Evolutionary conservation across 176 grass and related monocot genomes (phyloP).

Genomic region (Zea mays): DNA sequence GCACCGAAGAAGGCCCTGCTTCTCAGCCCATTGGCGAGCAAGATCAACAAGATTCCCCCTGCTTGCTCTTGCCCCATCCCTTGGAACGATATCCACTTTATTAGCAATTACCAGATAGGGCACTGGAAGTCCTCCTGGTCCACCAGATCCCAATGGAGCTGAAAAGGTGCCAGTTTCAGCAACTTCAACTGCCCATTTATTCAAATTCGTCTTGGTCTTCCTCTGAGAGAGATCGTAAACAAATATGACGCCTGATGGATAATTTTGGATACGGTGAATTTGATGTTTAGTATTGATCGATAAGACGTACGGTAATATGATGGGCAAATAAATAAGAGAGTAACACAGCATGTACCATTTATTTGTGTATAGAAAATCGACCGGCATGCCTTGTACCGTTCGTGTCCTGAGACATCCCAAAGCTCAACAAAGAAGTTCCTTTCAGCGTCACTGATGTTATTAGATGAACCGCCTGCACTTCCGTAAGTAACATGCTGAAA

Average conservation of each 20-base stretch:
- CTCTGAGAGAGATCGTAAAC: conserved; percentile 88
- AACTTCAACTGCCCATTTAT: conserved; percentile 88
- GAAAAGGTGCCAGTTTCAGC: conserved; percentile 75
- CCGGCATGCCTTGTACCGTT: conserved; percentile 82
- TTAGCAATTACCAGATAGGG: conserved; percentile 94
- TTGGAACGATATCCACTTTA: conserved; percentile 72
- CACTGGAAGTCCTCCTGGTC: conserved; percentile 94
- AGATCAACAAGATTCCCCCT: conserved; percentile 84
- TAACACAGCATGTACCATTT: conserved; percentile 54
- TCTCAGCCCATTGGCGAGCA: conserved; percentile 89
- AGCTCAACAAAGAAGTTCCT: conserved; percentile 95
- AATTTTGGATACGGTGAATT: conserved; percentile 37
- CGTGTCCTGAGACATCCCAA: conserved; percentile 94
- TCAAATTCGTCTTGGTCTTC: conserved; percentile 86
- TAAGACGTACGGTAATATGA: background rate
- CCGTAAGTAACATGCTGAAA: conserved; percentile 86
- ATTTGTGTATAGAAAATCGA: conserved; percentile 90
- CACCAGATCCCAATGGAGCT: conserved; percentile 78
- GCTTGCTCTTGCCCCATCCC: conserved; percentile 62
- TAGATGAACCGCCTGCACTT: conserved; percentile 71
- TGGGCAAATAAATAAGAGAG: background rate
- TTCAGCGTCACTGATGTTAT: conserved; percentile 66
- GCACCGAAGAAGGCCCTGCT: conserved; percentile 71
- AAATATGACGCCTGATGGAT: conserved; percentile 83
- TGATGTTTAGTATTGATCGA: conserved; percentile 1